Percentiles rank a stretch among this genome's conserved stretches.
Conservation (phyloP, 176 grass and related monocot species). For the Ensete ventricosum region DNA sequence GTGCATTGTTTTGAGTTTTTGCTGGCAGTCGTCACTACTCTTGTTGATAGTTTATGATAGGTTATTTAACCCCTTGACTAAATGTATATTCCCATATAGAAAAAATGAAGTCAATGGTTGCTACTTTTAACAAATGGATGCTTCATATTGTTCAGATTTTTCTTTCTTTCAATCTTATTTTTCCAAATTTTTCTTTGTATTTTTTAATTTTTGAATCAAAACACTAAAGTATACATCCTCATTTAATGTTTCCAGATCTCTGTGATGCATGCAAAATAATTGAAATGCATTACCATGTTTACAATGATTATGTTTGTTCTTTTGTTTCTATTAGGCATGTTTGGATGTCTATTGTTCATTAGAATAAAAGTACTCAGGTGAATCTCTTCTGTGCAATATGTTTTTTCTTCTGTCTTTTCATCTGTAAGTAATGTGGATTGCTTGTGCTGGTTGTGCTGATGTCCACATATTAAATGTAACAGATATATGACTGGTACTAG, state of each 20-base stretch:
- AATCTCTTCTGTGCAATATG: no score
- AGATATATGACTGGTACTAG: no score
- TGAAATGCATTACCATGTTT: background rate
- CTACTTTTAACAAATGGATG: background rate
- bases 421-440: no score
- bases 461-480: no score
- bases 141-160: background rate
- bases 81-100: background rate
- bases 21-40: background rate
- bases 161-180: background rate
- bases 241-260: no score
- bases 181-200: background rate
- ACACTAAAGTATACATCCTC: background rate
- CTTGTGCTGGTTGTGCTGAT: no score
- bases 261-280: no score
- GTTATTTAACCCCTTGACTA: background rate
- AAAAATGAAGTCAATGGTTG: background rate
- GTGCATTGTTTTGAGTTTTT: background rate
- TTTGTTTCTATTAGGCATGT: background rate
- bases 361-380: no score
- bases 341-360: background rate
- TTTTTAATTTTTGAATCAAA: background rate
- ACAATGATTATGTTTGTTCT: background rate
- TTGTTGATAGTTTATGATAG: background rate
- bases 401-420: no score